These are phyloP conservation scores for Talaromyces sp. DNA, from an alignment of 2,329 filamentous ascomycete species.

Conservation along the genomic window DNA sequence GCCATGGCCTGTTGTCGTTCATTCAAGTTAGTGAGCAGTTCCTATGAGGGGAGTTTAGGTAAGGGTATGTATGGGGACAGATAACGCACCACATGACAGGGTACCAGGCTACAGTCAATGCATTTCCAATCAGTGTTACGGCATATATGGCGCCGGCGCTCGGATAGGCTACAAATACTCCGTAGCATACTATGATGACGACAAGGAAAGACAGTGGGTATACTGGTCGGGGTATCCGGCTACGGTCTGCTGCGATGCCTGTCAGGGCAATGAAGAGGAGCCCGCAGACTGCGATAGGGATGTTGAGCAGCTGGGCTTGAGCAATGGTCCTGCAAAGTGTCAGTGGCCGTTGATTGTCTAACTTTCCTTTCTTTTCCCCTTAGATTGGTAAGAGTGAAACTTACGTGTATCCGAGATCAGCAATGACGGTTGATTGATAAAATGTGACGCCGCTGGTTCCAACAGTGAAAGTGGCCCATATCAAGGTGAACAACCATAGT, in stretches of 20 bases:
- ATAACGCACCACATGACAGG: conserved; percentile 47
- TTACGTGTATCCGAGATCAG: conserved; percentile 44
- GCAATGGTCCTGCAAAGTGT: conserved; percentile 40
- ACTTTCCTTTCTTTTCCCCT: no score
- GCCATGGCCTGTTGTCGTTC: conserved; percentile 38
- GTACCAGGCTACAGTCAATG: conserved; percentile 45
- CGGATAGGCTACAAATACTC: conserved; percentile 46
- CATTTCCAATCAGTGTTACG: conserved; percentile 46
- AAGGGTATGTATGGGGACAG: no score
- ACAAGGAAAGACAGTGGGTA: conserved; percentile 45
- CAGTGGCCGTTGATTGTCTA: neutral
- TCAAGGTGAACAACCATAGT: conserved; percentile 46
- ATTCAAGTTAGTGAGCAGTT: no score
- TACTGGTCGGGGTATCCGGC: conserved; percentile 42
- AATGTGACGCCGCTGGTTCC: conserved; percentile 46
- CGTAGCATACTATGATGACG: conserved; percentile 47
- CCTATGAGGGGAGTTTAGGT: no score
- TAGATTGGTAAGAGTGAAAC: conserved; percentile 2
- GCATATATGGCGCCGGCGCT: conserved; percentile 48
- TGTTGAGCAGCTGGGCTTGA: conserved; percentile 49
- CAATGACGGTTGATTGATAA: conserved; percentile 43
- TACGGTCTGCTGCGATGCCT: conserved; percentile 45
- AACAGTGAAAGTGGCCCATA: conserved; percentile 49
- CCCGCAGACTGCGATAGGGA: conserved; percentile 45
- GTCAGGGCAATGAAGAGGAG: conserved; percentile 44